Evolutionary conservation across 1,139 yeast species (phyloP), one percentile per base, ranked within the genome.

Genomic region (Suhomyces anneliseae): DNA sequence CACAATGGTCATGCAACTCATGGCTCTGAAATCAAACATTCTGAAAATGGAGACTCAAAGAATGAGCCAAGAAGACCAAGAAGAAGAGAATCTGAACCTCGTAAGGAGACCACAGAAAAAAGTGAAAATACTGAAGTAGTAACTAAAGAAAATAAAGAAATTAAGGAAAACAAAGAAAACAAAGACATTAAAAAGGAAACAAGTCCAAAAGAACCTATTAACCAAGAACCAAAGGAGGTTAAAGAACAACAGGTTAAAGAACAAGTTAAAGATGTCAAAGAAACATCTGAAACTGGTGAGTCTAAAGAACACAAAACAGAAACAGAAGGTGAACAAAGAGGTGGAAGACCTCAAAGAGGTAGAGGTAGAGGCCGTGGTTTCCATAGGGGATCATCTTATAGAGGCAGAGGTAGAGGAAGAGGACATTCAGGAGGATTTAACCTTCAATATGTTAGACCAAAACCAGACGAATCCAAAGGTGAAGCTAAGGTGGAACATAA

Each of bases 361-460:
- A 47, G 54, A 34, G 51, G 56, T 1, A 46, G 61, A 35, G 57
- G 62, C n/a, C 56, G 66, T 39, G 56, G 62, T 6, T 48, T 58
- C 19, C 50, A 51, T 7, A 47, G 56, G 27, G 55, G 46, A 15
- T 36, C 40, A 11, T 40, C 50, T 24, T 39, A 29, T 31, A 43
- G 50, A 26, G 55, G 52, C 26, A 51, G 53, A 42, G 55, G 55
- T 19, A 43, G 57, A 41, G 53, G 53, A 27, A 47, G 56, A 44
- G 53, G 53, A 14, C 42, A 47, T 11, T 43, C 36, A 8, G 32
- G 49, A 33, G 50, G 54, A 38, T 57, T 52, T 45, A 66, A 65
- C 46, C 63, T 63, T 40, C 67, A 58, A 43, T 68, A 68, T 50
- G 67, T 65, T 27, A 56, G 72, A 53, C 54, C 56, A 36, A 59